Conservation (phyloP, 306 rosid species). For the Cucurbita moschata region DNA sequence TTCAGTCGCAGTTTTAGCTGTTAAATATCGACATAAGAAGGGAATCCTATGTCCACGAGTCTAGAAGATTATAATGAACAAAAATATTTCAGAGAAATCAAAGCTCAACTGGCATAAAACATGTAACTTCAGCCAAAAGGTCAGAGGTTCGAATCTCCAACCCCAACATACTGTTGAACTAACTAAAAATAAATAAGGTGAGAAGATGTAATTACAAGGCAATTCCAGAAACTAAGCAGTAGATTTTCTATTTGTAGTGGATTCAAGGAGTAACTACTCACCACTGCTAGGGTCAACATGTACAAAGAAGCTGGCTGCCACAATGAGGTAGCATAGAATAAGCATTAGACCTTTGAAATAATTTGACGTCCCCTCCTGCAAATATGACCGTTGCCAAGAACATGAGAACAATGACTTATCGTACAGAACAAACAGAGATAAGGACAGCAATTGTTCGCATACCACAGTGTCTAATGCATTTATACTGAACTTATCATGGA, state of each 20-base stretch:
- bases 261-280: conserved; percentile 22
- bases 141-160: too few relatives aligned
- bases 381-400: not conserved
- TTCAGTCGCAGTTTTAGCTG: not conserved
- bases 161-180: too few relatives aligned
- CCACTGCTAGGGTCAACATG: conserved; percentile 72
- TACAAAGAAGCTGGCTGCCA: conserved; percentile 85
- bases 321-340: conserved; percentile 79
- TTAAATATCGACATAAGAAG: not conserved
- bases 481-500: not conserved
- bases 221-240: not conserved
- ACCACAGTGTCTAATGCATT: not conserved
- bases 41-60: not conserved
- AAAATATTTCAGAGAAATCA: not conserved
- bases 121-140: too few relatives aligned
- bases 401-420: not conserved
- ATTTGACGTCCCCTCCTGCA: conserved; percentile 87
- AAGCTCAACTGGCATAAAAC: too few relatives aligned
- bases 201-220: not conserved
- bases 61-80: not conserved
- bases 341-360: conserved; percentile 94
- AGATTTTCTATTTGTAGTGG: not conserved
- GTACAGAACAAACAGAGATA: not conserved
- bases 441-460: not conserved
- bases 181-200: not conserved